Evolutionary conservation across 2,329 filamentous ascomycete genomes (phyloP).

Genomic region (Fusarium buharicum): DNA sequence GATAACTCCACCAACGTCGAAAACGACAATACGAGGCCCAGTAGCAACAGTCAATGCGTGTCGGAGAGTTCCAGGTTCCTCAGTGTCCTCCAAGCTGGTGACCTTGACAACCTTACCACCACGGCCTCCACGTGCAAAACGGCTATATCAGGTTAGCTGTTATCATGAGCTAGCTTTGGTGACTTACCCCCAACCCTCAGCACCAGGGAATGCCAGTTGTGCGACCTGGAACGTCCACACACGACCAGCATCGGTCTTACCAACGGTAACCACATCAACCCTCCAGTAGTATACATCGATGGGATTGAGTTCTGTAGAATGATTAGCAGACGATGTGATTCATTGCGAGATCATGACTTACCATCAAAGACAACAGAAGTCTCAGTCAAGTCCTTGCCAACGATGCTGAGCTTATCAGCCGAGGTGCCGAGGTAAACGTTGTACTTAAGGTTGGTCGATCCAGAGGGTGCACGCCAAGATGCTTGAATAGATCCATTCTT

Average conservation of each 20-base stretch:
- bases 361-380: not conserved
- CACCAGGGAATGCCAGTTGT: slow-evolving; percentile 50
- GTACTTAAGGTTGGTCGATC: not conserved
- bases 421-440: slow-evolving; percentile 1
- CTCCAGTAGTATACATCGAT: not conserved
- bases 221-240: slow-evolving; percentile 23
- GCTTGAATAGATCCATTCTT: not conserved
- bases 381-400: not conserved
- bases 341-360: not conserved
- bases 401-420: not conserved
- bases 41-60: slow-evolving; percentile 52
- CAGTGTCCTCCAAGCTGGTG: slow-evolving; percentile 46
- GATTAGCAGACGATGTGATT: not conserved
- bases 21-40: slow-evolving; percentile 56
- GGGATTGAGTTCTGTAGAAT: not conserved
- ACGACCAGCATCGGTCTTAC: not conserved
- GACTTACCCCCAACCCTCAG: slow-evolving; percentile 48
- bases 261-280: not conserved
- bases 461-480: not conserved
- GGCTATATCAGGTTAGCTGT: slow-evolving; percentile 14
- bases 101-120: slow-evolving; percentile 50
- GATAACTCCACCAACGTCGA: slow-evolving; percentile 58
- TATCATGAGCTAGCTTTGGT: not conserved
- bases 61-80: slow-evolving; percentile 46
- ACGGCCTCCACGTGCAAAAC: slow-evolving; percentile 49